phyloP scores from a whole-genome alignment of 2,329 filamentous ascomycete genomes.

The Fusarium vanettenii region DNA sequence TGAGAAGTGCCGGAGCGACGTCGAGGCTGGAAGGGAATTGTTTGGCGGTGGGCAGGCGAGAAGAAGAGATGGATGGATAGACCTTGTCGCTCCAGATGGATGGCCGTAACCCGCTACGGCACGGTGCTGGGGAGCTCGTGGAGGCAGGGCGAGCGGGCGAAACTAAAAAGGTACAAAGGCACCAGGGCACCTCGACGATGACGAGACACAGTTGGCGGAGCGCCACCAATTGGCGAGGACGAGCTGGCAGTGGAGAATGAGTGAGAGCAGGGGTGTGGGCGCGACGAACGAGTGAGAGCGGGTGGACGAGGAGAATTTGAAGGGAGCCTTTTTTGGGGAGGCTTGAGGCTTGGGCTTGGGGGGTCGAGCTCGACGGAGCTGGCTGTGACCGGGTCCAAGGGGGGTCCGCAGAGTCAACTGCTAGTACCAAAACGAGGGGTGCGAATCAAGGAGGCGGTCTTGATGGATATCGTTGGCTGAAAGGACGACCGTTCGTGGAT shows the following conservation, averaged over 20 bases:
- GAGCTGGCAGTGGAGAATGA: slow-evolving; percentile 37
- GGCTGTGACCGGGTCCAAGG: slow-evolving; percentile 8
- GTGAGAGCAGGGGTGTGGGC: slow-evolving; percentile 39
- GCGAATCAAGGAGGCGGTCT: slow-evolving; percentile 17
- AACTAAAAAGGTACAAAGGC: slow-evolving; percentile 40
- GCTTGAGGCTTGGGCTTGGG: slow-evolving; percentile 12
- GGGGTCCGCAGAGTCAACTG: slow-evolving; percentile 21
- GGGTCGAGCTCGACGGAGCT: slow-evolving; percentile 31
- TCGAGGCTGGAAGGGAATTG: slow-evolving; percentile 38
- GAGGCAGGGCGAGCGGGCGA: slow-evolving; percentile 42
- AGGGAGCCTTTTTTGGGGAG: slow-evolving; percentile 23
- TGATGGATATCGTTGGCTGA: slow-evolving; percentile 32
- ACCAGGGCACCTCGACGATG: slow-evolving; percentile 43
- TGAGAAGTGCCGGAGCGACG: slow-evolving; percentile 25
- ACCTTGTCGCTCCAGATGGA: slow-evolving; percentile 38
- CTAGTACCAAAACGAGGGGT: slow-evolving; percentile 23
- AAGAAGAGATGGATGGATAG: slow-evolving; percentile 38
- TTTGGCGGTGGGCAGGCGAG: slow-evolving; percentile 39
- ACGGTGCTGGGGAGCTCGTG: slow-evolving; percentile 37
- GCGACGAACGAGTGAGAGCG: slow-evolving; percentile 33
- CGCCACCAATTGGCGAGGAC: slow-evolving; percentile 42
- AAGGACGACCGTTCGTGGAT: slow-evolving; percentile 32
- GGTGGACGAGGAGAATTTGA: slow-evolving; percentile 32
- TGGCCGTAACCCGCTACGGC: slow-evolving; percentile 32
- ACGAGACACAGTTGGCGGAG: slow-evolving; percentile 42